Base-by-base conservation (phyloP, 1,139 yeast species). In the Yamadazyma dushanensis region DNA sequence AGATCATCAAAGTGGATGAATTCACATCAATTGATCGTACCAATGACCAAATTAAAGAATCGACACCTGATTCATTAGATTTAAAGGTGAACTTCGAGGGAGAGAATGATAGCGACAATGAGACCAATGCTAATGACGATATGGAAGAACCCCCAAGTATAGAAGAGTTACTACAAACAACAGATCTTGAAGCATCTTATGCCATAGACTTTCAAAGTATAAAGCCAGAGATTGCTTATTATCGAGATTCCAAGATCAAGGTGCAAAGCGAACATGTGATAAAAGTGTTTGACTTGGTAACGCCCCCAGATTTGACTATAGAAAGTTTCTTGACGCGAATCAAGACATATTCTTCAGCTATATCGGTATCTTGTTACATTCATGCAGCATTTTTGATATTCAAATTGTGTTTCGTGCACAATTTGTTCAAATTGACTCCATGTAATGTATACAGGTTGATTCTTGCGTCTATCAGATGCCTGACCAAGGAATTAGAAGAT, bases 401-500 rank as follows among this genome's bases (percentile, higher is more conserved):
- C 48, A 66, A 66, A 44, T 46, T 69, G 19, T 48, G 66, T 26
- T 49, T 69, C 16, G 43, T 70, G 16, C 54, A 66, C 34, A 59
- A 63, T 35, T 53, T 61, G 8, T 55, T 67, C 16, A 57, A 55
- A 2, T 53, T 70, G 31, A 61, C 63, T 5, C 50, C 51, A 4
- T 51, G 54, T 34, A 70, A 70, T 41, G 69, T 62, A 11, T 60
- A 69, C 44, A 50, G 76, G 26, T 55, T 69, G 28, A 53, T 69
- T 9, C 53, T 70, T 36, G 73, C 72, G 2, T 61, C 65, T 46
- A 54, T 70, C n/a, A 53, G 76, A 37, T 67, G 75, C 41, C 69
- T 66, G 56, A 66, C 71, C 5, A 70, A 70, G 47, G 59, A 56
- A 16, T 46, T 70, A 32, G 76, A 70, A 43, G 76, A 70, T 41